Conservation (phyloP, 75 land plant genomes). For the Sequoia sempervirens region DNA sequence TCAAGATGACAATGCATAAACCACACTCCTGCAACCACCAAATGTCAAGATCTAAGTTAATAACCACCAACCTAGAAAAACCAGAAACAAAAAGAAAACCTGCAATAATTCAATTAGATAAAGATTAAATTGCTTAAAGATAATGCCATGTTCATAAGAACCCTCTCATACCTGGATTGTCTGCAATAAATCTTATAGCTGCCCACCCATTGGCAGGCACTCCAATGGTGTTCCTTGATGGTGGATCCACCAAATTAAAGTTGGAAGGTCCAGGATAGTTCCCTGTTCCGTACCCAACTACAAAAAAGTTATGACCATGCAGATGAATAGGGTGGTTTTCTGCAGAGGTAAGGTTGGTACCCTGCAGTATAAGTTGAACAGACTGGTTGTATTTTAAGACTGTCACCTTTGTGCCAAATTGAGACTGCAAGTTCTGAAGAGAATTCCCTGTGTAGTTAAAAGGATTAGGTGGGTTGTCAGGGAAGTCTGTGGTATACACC, state of each 20-base stretch:
- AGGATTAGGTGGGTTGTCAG: conserved; percentile 20
- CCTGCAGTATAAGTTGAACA: conserved; percentile 34
- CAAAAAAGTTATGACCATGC: conserved; percentile 32
- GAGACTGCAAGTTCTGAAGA: conserved; percentile 8
- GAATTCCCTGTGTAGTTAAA: conserved; percentile 27
- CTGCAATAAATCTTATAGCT: conserved; percentile 31
- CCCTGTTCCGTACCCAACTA: conserved; percentile 32
- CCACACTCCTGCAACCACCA: conserved; percentile 59
- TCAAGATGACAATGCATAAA: conserved; percentile 54
- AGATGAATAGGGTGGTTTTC: conserved; percentile 38
- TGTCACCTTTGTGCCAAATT: conserved; percentile 42
- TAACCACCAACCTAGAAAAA: conserved; percentile 4
- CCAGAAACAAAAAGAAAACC: not conserved
- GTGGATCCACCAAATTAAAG: conserved; percentile 38
- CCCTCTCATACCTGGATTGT: conserved; percentile 27
- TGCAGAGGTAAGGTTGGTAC: conserved; percentile 19
- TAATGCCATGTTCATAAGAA: not conserved
- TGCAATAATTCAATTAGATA: not conserved
- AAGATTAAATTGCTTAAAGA: not conserved
- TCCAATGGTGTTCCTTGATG: conserved; percentile 29
- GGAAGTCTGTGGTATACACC: conserved; percentile 27
- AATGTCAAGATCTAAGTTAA: not conserved
- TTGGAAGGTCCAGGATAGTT: conserved; percentile 26
- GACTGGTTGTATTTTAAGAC: conserved; percentile 22
- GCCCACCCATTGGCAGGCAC: conserved; percentile 37